phyloP scores from a whole-genome alignment of 139 green algal species.

The Deuterostichococcus epilithicus region DNA sequence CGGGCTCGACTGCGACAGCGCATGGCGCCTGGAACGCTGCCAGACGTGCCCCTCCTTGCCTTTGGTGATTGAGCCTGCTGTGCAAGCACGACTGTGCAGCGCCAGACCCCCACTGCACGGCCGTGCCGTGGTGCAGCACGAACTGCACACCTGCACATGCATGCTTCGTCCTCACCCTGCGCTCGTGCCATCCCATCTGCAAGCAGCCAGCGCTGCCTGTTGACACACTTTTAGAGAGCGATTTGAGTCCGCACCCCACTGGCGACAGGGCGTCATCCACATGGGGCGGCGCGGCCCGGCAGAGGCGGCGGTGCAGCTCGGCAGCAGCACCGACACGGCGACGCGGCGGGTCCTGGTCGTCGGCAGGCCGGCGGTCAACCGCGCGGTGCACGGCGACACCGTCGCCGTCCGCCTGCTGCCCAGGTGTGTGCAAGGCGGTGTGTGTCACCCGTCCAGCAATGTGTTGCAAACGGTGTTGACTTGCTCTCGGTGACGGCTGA shows the following conservation, averaged over 20 bases:
- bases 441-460: too few relatives aligned
- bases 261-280: slow-evolving; percentile 27
- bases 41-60: too few relatives aligned
- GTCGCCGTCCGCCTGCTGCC: slow-evolving; percentile 25
- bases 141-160: background rate
- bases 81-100: too few relatives aligned
- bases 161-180: too few relatives aligned
- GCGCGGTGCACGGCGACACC: slow-evolving; percentile 45
- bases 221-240: background rate
- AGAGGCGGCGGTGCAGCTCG: slow-evolving; percentile 17
- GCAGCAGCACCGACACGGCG: background rate
- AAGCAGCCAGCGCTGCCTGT: background rate
- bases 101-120: too few relatives aligned
- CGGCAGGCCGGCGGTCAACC: slow-evolving; percentile 35
- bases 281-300: slow-evolving; percentile 19
- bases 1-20: too few relatives aligned
- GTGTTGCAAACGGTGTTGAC: too few relatives aligned
- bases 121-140: too few relatives aligned
- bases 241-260: background rate
- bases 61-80: too few relatives aligned
- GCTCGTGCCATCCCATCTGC: background rate
- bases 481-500: too few relatives aligned
- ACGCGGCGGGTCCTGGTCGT: slow-evolving; percentile 25
- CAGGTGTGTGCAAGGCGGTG: background rate
- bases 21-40: too few relatives aligned